Evolutionary conservation across 169 alveolate species (phyloP).

Genomic region (Babesia divergens): DNA sequence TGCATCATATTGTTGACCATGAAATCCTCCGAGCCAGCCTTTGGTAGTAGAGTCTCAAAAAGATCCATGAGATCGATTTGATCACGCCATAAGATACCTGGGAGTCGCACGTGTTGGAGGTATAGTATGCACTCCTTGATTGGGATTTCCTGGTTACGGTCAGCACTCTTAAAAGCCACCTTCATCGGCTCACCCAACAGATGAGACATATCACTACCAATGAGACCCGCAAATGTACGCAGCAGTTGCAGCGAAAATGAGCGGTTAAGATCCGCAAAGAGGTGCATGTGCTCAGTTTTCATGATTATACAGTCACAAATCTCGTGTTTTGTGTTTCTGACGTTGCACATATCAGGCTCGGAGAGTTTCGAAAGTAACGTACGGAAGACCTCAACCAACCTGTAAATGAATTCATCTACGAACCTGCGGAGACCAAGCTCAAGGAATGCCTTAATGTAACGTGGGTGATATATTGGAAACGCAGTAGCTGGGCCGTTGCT

Average conservation of each 20-base stretch:
- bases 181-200: background rate
- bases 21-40: background rate
- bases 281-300: slow-evolving; percentile 17
- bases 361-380: slow-evolving; percentile 2
- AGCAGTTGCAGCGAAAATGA: background rate
- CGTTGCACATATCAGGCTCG: background rate
- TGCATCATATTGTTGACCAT: background rate
- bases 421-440: slow-evolving; percentile 50
- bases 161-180: background rate
- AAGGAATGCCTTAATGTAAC: slow-evolving; percentile 4
- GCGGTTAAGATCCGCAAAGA: slow-evolving; percentile 36
- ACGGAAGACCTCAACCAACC: slow-evolving; percentile 37
- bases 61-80: slow-evolving; percentile 42
- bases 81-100: slow-evolving; percentile 52
- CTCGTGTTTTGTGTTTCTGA: background rate
- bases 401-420: slow-evolving; percentile 24
- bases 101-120: slow-evolving; percentile 46
- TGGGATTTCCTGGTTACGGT: background rate
- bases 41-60: slow-evolving; percentile 1
- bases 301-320: slow-evolving; percentile 46
- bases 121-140: slow-evolving; percentile 32
- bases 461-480: slow-evolving; percentile 45
- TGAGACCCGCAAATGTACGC: slow-evolving; percentile 5
- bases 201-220: background rate
- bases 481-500: background rate